Percentiles rank a stretch among this genome's conserved stretches.
Conservation (phyloP, 2,329 filamentous ascomycete genomes). For the Lasiodiplodia gonubiensis region DNA sequence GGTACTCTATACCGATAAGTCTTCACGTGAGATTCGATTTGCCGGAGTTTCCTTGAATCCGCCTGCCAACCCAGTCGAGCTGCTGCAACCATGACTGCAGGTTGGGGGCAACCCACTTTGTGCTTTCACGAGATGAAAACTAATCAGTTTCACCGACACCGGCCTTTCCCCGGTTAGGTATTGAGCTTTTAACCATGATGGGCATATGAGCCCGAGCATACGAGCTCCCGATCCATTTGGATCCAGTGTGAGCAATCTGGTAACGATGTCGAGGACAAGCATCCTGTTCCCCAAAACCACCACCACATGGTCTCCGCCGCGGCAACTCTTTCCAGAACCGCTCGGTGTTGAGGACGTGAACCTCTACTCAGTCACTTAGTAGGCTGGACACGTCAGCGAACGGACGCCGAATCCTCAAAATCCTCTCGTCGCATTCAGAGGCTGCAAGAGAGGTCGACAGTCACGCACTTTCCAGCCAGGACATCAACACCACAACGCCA, state of each 20-base stretch:
- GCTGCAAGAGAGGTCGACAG: no score
- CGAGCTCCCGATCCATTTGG: neutral
- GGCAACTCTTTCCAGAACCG: neutral
- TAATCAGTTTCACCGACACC: no score
- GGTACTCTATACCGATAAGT: slow-evolving; percentile 8
- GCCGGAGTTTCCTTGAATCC: neutral
- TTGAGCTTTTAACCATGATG: no score
- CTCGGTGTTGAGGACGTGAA: neutral
- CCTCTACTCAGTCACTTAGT: neutral
- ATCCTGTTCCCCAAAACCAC: neutral
- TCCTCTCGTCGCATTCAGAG: no score
- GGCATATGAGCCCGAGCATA: neutral
- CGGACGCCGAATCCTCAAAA: no score
- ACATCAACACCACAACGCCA: no score
- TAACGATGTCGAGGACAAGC: neutral
- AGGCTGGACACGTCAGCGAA: no score
- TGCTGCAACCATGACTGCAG: neutral
- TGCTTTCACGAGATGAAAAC: no score
- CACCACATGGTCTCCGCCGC: neutral
- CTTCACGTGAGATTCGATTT: neutral
- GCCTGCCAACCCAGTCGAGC: neutral
- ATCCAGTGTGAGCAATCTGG: neutral
- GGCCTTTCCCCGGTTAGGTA: no score
- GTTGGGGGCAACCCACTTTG: neutral
- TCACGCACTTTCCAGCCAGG: no score